Conservation (phyloP, 305 asterid species). For the Withania somnifera region DNA sequence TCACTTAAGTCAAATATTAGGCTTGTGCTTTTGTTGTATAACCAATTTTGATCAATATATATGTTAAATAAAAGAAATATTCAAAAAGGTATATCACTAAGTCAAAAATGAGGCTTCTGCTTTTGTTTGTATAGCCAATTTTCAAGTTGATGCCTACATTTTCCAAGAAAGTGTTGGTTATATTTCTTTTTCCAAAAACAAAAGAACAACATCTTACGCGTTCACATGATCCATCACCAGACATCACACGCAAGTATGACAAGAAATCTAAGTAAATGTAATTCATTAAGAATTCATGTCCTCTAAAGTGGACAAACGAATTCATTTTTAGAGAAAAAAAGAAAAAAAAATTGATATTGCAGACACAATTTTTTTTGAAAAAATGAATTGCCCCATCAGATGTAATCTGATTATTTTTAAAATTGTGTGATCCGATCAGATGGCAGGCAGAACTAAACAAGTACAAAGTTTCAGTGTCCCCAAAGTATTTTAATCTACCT, state of each 20-base stretch:
- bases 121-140: slow-evolving; percentile 3
- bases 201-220: background rate
- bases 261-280: slow-evolving; percentile 1
- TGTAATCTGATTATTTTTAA: slow-evolving; percentile 1
- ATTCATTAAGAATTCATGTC: slow-evolving; percentile 1
- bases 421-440: slow-evolving; percentile 19
- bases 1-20: slow-evolving; percentile 1
- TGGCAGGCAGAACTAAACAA: slow-evolving; percentile 1
- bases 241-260: slow-evolving; percentile 9
- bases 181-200: slow-evolving; percentile 3
- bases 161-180: slow-evolving; percentile 6
- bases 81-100: background rate
- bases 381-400: slow-evolving; percentile 15
- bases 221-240: slow-evolving; percentile 1
- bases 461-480: background rate
- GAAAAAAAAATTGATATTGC: background rate
- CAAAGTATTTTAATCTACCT: background rate
- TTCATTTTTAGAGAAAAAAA: background rate
- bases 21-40: slow-evolving; percentile 3
- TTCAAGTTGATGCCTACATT: background rate
- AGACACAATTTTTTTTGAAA: background rate
- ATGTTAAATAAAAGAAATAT: too few relatives aligned
- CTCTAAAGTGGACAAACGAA: background rate
- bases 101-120: slow-evolving; percentile 1
- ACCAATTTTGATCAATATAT: too few relatives aligned